Conservation (phyloP, 2,329 filamentous ascomycete genomes). For the Neoascochyta sp. region DNA sequence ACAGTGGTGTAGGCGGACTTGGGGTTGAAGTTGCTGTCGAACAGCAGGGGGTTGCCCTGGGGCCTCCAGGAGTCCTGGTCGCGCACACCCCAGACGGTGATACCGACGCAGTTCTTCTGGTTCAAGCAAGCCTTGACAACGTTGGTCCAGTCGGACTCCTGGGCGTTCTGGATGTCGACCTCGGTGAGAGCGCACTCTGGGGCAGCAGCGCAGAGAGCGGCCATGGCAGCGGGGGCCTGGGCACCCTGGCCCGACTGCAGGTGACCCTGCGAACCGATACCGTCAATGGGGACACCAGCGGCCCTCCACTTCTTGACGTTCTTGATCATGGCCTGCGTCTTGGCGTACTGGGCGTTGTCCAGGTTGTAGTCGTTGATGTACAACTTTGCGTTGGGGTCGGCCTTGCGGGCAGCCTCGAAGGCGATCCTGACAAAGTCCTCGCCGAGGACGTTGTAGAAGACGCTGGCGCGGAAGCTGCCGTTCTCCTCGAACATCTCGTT, state of each 20-base stretch:
- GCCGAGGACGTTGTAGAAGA: conserved; percentile 66
- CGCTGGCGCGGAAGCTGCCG: conserved; percentile 56
- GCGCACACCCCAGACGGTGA: conserved; percentile 60
- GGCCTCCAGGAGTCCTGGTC: conserved; percentile 49
- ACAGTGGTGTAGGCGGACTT: conserved; percentile 42
- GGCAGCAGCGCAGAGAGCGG: conserved; percentile 52
- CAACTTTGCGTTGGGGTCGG: conserved; percentile 64
- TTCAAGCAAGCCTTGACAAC: conserved; percentile 57
- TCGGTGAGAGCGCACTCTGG: conserved; percentile 64
- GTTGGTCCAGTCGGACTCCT: conserved; percentile 56
- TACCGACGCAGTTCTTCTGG: conserved; percentile 60
- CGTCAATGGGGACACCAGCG: conserved; percentile 62
- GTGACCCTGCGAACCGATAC: conserved; percentile 55
- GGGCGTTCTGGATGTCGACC: conserved; percentile 62
- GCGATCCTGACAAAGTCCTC: conserved; percentile 70
- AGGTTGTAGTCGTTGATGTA: conserved; percentile 75
- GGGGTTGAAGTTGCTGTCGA: conserved; percentile 43
- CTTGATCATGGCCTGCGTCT: conserved; percentile 55
- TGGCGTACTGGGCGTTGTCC: conserved; percentile 57
- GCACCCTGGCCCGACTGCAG: conserved; percentile 49
- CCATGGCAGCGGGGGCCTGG: conserved; percentile 46
- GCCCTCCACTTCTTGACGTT: conserved; percentile 64
- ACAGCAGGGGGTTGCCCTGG: conserved; percentile 42
- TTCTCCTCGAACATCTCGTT: conserved; percentile 64
- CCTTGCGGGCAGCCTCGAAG: conserved; percentile 64